Evolutionary conservation across 2,329 filamentous ascomycete species (phyloP).

Genomic region (Colletotrichum sp.): DNA sequence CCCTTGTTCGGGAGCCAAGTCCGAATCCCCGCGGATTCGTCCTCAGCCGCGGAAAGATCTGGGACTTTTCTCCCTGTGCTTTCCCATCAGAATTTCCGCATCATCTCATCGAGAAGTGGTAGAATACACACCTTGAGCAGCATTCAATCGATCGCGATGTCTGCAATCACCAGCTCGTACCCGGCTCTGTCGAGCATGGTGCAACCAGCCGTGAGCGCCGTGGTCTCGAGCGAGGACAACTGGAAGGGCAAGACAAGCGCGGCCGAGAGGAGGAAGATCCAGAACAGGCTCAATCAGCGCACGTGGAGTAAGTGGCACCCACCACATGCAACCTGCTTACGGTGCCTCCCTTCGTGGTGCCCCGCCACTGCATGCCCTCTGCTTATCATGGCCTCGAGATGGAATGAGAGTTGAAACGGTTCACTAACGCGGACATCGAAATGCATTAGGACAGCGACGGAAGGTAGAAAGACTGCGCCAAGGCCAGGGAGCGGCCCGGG

Average conservation of each 20-base stretch:
- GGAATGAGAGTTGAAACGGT: background rate
- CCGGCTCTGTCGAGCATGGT: background rate
- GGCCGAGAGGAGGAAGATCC: conserved; percentile 21
- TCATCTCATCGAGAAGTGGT: background rate
- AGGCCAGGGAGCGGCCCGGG: background rate
- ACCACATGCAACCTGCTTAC: conserved; percentile 9
- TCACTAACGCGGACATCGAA: background rate
- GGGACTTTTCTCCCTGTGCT: background rate
- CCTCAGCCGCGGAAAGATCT: background rate
- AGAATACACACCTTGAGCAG: background rate
- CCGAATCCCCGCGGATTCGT: background rate
- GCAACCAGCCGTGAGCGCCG: background rate
- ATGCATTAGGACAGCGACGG: background rate
- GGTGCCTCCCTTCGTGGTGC: background rate
- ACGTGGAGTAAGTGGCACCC: conserved; percentile 15
- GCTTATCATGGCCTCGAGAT: background rate
- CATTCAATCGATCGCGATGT: background rate
- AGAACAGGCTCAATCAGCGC: conserved; percentile 20
- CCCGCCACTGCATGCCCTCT: background rate
- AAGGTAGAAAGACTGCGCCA: background rate
- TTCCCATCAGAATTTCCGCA: background rate
- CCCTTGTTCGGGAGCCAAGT: background rate
- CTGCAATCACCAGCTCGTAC: background rate
- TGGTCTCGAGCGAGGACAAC: conserved; percentile 27
- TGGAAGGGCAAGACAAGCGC: conserved; percentile 37